These are phyloP conservation scores for Tubosaeta sp. DNA, from an alignment of 768 basidiomycete genomes.

Conservation along the genomic window DNA sequence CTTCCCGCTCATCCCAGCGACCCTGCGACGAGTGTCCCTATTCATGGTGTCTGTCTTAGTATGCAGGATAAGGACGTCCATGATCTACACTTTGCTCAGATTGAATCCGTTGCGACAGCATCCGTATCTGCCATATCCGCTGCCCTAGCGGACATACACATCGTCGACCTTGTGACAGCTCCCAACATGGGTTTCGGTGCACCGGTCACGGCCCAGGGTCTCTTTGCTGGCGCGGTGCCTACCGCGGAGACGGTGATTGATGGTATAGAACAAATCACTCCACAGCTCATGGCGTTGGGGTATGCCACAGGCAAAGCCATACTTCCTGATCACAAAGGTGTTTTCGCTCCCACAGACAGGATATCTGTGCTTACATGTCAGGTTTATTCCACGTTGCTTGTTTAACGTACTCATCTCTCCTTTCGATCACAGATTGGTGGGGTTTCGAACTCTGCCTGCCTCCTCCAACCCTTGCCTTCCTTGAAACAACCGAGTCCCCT, in stretches of 20 bases:
- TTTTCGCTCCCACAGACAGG: conserved; percentile 72
- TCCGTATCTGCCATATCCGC: conserved; percentile 47
- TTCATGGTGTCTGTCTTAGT: conserved; percentile 74
- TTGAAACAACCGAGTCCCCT: conserved; percentile 61
- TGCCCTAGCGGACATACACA: conserved; percentile 54
- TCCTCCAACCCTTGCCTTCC: conserved; percentile 57
- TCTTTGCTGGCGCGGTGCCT: conserved; percentile 72
- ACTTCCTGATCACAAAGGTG: conserved; percentile 61
- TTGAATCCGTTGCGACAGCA: conserved; percentile 46
- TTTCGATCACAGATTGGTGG: conserved; percentile 71
- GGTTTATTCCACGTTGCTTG: conserved; percentile 21
- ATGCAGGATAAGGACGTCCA: conserved; percentile 61
- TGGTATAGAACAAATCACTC: conserved; percentile 68
- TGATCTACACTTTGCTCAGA: conserved; percentile 50
- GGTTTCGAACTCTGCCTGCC: conserved; percentile 78
- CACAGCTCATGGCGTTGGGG: conserved; percentile 72
- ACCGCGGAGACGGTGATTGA: conserved; percentile 67
- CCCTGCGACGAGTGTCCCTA: conserved; percentile 37
- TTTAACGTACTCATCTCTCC: conserved; percentile 6
- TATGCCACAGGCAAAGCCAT: conserved; percentile 68
- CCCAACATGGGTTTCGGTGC: conserved; percentile 72
- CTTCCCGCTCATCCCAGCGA: conserved; percentile 39
- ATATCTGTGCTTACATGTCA: conserved; percentile 77
- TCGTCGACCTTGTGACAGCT: conserved; percentile 55
- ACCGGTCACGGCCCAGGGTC: conserved; percentile 61